phyloP scores from a whole-genome alignment of 1,284 basidiomycete species.

The Leccinum pachyderme region DNA sequence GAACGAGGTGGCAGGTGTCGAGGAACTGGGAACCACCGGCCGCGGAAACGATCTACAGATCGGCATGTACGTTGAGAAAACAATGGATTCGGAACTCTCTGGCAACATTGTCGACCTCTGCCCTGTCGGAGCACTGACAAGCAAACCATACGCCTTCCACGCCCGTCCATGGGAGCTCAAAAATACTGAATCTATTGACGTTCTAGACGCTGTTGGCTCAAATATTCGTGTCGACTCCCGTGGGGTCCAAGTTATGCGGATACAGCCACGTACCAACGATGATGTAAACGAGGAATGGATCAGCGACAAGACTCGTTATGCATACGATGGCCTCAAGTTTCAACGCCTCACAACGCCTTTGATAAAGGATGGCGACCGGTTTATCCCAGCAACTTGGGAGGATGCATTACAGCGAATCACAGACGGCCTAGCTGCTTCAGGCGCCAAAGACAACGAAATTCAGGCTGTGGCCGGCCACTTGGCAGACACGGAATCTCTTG shows the following conservation, averaged over 20 bases:
- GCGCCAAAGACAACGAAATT: conserved; percentile 93
- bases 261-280: conserved; percentile 96
- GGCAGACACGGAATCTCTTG: conserved; percentile 93
- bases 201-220: conserved; percentile 96
- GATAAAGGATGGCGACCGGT: conserved; percentile 89
- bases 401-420: conserved; percentile 82
- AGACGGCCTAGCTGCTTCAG: conserved; percentile 75
- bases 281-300: conserved; percentile 99
- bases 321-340: conserved; percentile 94
- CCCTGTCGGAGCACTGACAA: conserved; percentile 95
- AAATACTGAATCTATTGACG: conserved; percentile 96
- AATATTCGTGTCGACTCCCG: conserved; percentile 98
- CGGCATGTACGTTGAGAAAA: conserved; percentile 97
- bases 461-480: conserved; percentile 92
- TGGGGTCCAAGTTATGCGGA: conserved; percentile 95
- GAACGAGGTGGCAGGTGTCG: conserved; percentile 98
- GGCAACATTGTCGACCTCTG: conserved; percentile 98
- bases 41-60: conserved; percentile 99
- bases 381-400: conserved; percentile 91
- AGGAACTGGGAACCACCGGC: conserved; percentile 96
- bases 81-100: conserved; percentile 95
- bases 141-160: conserved; percentile 97
- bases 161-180: conserved; percentile 99
- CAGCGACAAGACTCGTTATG: conserved; percentile 97
- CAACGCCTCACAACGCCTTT: conserved; percentile 94